Percentiles rank a stretch among this genome's conserved stretches.
Conservation (phyloP, 306 rosid genomes). For the Rubus idaeus region DNA sequence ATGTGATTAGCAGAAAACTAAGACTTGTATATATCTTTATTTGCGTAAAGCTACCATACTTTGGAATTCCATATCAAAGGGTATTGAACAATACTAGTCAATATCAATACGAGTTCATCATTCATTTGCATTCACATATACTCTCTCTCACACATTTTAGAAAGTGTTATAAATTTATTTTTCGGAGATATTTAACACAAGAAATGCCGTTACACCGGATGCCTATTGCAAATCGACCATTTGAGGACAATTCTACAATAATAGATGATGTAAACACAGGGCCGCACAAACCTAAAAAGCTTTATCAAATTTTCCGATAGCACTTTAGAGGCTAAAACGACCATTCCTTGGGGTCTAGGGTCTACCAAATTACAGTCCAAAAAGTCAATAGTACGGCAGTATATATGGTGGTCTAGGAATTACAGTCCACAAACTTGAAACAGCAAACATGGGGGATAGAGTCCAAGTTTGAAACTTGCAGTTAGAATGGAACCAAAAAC, state of each 20-base stretch:
- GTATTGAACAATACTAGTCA: not conserved
- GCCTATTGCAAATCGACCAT: no score
- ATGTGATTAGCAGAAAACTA: conserved; percentile 47
- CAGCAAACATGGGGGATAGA: conserved; percentile 31
- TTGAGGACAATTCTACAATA: no score
- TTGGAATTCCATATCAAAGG: not conserved
- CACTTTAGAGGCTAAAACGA: conserved; percentile 1
- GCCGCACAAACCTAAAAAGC: not conserved
- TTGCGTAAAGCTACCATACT: not conserved
- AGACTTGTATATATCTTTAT: conserved; percentile 24
- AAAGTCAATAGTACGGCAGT: conserved; percentile 43
- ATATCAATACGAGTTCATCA: not conserved
- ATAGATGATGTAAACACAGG: no score
- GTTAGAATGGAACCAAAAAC: conserved; percentile 40
- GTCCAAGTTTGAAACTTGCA: conserved; percentile 46
- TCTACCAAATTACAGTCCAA: conserved; percentile 22
- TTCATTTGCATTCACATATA: not conserved
- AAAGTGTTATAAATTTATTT: no score
- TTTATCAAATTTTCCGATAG: not conserved
- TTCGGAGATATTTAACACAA: no score
- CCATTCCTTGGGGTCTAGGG: not conserved
- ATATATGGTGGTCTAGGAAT: conserved; percentile 40
- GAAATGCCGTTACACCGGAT: no score
- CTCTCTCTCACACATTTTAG: no score
- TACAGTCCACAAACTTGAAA: conserved; percentile 45